A percentile compares a stretch with the other conserved stretches of the same genome.
phyloP scores from a whole-genome alignment of 2,329 filamentous ascomycete genomes.

The Pseudogymnoascus sp. region DNA sequence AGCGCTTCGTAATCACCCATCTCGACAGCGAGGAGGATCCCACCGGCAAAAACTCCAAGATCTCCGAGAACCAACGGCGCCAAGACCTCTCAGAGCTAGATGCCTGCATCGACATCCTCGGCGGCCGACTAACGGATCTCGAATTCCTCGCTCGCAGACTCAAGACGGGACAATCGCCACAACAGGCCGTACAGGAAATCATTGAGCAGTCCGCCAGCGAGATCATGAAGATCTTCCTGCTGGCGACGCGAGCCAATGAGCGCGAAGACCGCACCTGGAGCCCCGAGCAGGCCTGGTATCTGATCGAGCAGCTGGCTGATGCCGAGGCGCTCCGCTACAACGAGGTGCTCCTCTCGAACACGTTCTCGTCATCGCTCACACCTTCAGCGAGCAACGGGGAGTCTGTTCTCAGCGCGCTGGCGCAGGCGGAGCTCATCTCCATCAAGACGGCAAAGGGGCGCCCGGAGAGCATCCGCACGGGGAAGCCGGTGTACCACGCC shows the following conservation, averaged over 20 bases:
- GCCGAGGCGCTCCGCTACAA: conserved; percentile 69
- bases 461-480: conserved; percentile 67
- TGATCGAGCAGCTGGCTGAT: conserved; percentile 71
- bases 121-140: conserved; percentile 88
- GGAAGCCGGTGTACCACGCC: conserved; percentile 76
- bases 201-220: conserved; percentile 82
- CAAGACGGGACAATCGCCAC: conserved; percentile 75
- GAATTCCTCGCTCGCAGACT: conserved; percentile 89
- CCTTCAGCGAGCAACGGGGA: conserved; percentile 54
- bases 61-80: conserved; percentile 24
- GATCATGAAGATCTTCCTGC: conserved; percentile 85
- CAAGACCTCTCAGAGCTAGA: conserved; percentile 64
- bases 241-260: conserved; percentile 41
- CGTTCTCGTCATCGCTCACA: conserved; percentile 54
- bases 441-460: conserved; percentile 66
- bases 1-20: conserved; percentile 80
- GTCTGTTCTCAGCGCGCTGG: conserved; percentile 66
- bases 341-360: conserved; percentile 67
- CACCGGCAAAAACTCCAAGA: conserved; percentile 24
- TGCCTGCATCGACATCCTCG: conserved; percentile 69
- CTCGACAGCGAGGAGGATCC: conserved; percentile 43
- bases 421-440: conserved; percentile 77
- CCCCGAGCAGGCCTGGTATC: conserved; percentile 77
- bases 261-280: conserved; percentile 58
- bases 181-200: conserved; percentile 75